Conservation (phyloP, 2,329 filamentous ascomycete species). For the Fulvia fulva region DNA sequence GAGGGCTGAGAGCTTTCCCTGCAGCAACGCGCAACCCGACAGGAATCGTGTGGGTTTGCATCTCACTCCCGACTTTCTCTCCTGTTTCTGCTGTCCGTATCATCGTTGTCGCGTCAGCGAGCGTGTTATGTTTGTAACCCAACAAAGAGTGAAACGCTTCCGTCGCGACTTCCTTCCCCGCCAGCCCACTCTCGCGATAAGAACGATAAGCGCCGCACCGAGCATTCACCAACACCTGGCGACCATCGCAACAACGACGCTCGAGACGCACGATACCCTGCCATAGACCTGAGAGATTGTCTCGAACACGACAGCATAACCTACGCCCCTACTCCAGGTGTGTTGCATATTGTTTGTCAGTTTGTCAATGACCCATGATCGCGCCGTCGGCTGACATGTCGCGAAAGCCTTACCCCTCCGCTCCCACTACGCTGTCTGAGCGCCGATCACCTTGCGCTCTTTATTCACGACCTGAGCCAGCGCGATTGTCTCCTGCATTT, state of each 20-base stretch:
- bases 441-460: conserved; percentile 2
- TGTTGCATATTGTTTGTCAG: neutral
- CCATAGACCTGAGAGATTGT: neutral
- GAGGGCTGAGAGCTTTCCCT: neutral
- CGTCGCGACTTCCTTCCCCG: neutral
- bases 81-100: neutral
- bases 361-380: neutral
- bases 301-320: neutral
- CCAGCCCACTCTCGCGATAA: neutral
- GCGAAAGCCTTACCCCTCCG: neutral
- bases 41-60: neutral
- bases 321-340: neutral
- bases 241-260: neutral
- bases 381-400: conserved; percentile 4
- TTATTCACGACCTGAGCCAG: neutral
- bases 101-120: neutral
- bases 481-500: neutral
- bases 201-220: neutral
- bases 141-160: neutral
- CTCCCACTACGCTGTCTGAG: neutral
- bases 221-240: neutral
- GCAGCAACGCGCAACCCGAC: neutral
- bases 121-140: neutral
- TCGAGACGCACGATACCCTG: neutral
- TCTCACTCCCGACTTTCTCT: neutral